Evolutionary conservation across 1,139 yeast genomes (phyloP).

Genomic region (Geotrichum candidum): DNA sequence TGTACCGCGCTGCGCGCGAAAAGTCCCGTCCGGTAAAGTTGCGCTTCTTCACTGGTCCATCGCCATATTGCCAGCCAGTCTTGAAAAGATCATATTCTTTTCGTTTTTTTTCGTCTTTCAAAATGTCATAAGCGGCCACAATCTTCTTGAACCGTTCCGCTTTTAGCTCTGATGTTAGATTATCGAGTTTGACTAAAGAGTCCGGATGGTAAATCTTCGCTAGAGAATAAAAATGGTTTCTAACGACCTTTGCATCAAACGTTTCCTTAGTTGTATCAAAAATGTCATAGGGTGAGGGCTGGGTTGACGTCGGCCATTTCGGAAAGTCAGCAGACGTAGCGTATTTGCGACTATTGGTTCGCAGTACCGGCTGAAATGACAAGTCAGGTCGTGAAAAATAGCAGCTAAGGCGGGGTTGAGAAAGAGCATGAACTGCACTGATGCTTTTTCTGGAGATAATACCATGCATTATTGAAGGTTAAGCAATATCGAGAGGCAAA

Average conservation of each 20-base stretch:
- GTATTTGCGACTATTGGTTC: not conserved
- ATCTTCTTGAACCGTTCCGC: conserved; percentile 59
- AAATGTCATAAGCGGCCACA: conserved; percentile 66
- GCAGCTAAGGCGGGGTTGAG: not conserved
- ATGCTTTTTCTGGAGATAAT: not conserved
- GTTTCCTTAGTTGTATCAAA: conserved; percentile 42
- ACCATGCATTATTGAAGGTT: not conserved
- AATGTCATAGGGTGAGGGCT: conserved; percentile 73
- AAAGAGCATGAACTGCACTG: not conserved
- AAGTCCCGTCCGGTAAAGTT: conserved; percentile 17
- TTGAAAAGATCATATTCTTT: conserved; percentile 38
- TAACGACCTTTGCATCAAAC: conserved; percentile 43
- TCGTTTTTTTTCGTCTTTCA: conserved; percentile 51
- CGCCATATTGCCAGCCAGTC: conserved; percentile 16
- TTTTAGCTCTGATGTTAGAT: conserved; percentile 20
- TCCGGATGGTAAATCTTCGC: conserved; percentile 91
- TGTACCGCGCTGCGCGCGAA: conserved; percentile 11
- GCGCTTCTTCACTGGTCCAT: conserved; percentile 36
- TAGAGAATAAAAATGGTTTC: conserved; percentile 51
- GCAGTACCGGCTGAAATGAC: conserved; percentile 2
- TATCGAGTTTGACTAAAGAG: conserved; percentile 29
- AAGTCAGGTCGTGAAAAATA: not conserved
- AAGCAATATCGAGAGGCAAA: not conserved
- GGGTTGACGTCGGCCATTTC: conserved; percentile 53
- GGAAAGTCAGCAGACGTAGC: conserved; percentile 15